These are phyloP conservation scores for Neonectria hederae DNA, from an alignment of 2,329 filamentous ascomycete genomes.

Conservation along the genomic window DNA sequence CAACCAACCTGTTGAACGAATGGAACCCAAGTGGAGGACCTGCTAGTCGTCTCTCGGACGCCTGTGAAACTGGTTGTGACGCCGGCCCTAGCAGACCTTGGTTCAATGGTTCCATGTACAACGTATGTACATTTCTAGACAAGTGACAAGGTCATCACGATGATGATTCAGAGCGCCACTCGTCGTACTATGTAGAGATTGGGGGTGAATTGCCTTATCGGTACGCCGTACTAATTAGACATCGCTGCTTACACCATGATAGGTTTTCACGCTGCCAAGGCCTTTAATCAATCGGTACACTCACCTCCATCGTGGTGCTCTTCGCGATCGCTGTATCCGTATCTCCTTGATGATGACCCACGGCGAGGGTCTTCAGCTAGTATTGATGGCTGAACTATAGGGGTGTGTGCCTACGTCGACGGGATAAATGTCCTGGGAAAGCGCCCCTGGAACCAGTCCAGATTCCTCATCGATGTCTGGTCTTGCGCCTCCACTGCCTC, in stretches of 20 bases:
- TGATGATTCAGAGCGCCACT: not conserved
- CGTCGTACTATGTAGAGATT: not conserved
- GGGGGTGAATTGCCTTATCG: not conserved
- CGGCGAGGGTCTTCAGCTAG: not conserved
- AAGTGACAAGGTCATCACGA: not conserved
- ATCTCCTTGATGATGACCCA: not conserved
- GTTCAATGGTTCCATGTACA: not conserved
- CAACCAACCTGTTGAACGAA: not conserved
- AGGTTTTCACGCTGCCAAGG: slow-evolving; percentile 2
- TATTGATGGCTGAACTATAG: not conserved
- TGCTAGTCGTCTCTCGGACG: not conserved
- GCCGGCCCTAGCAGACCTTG: not conserved
- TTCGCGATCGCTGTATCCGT: not conserved
- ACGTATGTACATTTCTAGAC: not conserved
- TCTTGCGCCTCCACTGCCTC: not conserved
- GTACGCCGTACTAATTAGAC: not conserved
- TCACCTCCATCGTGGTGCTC: not conserved
- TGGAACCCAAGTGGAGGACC: not conserved
- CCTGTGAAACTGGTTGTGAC: not conserved
- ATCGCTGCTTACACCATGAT: not conserved
- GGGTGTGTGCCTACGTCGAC: slow-evolving; percentile 1
- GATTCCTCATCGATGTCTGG: slow-evolving; percentile 7
- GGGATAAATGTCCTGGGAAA: slow-evolving; percentile 4
- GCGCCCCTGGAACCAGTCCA: slow-evolving; percentile 11
- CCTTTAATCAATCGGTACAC: slow-evolving; percentile 3